Conservation (phyloP, 805 yeast species). For the Clavispora phyllophila region DNA sequence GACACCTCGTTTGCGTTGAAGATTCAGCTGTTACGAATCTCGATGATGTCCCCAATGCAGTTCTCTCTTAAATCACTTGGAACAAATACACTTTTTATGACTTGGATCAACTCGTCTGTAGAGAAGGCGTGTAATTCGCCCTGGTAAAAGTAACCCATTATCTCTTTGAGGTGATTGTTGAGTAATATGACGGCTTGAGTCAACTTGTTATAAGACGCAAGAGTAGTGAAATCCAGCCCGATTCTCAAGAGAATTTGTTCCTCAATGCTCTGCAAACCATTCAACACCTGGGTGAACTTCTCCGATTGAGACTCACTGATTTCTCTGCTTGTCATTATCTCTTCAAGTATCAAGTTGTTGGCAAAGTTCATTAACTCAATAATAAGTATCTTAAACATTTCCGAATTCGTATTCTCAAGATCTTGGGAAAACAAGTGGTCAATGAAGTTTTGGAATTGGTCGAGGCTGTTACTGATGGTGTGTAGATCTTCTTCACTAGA, state of each 20-base stretch:
- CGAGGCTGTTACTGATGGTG: constrained; percentile 17
- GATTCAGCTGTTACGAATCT: constrained; percentile 29
- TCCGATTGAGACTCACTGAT: constrained; percentile 33
- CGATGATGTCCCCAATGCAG: constrained; percentile 42
- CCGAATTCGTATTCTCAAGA: constrained; percentile 22
- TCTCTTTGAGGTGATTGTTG: constrained; percentile 39
- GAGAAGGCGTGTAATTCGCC: constrained; percentile 47
- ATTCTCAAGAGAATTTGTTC: constrained; percentile 5
- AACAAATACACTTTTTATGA: constrained; percentile 39
- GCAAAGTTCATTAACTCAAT: constrained; percentile 23
- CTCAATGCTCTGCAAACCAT: constrained; percentile 7
- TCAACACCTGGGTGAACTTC: constrained; percentile 25
- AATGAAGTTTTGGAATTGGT: constrained; percentile 16
- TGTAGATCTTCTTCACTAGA: constrained; percentile 10
- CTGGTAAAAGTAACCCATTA: constrained; percentile 46
- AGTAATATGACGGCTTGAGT: constrained; percentile 29
- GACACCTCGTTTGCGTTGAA: not conserved
- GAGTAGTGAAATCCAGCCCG: constrained; percentile 5
- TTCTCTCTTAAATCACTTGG: constrained; percentile 44
- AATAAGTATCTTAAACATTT: constrained; percentile 24
- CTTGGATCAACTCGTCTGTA: constrained; percentile 40
- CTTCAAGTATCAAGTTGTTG: constrained; percentile 23
- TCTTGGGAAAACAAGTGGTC: constrained; percentile 13
- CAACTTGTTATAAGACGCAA: constrained; percentile 16
- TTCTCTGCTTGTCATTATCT: constrained; percentile 23